These are phyloP conservation scores for Aspergillus nanangensis DNA, from an alignment of 495 filamentous ascomycete species.

Conservation along the genomic window DNA sequence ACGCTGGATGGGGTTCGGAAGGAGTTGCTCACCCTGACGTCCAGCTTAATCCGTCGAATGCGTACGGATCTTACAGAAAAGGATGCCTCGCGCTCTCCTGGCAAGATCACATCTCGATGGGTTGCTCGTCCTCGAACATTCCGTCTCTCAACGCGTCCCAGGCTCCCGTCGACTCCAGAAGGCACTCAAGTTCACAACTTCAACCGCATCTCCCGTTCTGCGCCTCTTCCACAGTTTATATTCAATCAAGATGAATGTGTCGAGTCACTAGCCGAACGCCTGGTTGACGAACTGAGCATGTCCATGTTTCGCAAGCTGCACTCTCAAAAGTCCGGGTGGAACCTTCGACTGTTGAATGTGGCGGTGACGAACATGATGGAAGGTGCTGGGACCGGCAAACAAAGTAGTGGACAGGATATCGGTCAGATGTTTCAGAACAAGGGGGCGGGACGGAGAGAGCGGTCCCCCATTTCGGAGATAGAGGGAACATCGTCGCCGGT, in stretches of 20 bases:
- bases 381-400: constrained; percentile 46
- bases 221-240: constrained; percentile 62
- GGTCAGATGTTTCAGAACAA: constrained; percentile 66
- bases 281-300: constrained; percentile 64
- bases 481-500: constrained; percentile 25
- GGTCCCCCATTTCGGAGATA: background rate
- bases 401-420: constrained; percentile 54
- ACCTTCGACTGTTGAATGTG: constrained; percentile 77
- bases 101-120: constrained; percentile 42
- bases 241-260: constrained; percentile 56
- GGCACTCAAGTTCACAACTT: constrained; percentile 43
- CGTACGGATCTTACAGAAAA: constrained; percentile 64
- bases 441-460: constrained; percentile 55
- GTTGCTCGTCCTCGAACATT: constrained; percentile 65
- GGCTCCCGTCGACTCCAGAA: constrained; percentile 53
- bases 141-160: constrained; percentile 69
- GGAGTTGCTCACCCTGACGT: constrained; percentile 58
- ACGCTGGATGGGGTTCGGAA: constrained; percentile 54
- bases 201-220: constrained; percentile 65
- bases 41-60: constrained; percentile 75
- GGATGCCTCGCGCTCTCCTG: background rate
- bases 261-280: constrained; percentile 56
- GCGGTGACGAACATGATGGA: constrained; percentile 82
- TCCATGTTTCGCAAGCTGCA: constrained; percentile 72
- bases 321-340: constrained; percentile 65